Evolutionary conservation across 2,329 filamentous ascomycete species (phyloP).

Genomic region (Cephalotrichum gorgonifer): DNA sequence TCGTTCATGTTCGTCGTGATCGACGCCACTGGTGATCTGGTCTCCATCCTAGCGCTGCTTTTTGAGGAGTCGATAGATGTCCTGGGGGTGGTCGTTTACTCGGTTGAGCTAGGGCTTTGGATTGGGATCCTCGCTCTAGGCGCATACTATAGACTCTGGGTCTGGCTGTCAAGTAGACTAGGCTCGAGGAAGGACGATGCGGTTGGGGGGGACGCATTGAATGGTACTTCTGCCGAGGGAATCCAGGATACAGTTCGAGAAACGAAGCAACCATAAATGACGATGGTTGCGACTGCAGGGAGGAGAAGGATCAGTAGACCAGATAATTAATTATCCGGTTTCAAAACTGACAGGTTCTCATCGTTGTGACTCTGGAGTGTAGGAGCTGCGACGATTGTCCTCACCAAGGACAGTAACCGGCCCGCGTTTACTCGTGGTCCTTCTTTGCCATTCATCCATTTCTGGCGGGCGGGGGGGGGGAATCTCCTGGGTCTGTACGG

Average conservation of each 20-base stretch:
- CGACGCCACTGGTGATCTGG: slow-evolving; percentile 2
- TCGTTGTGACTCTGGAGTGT: too few relatives aligned
- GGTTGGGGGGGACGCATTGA: neutral
- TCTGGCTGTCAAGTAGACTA: neutral
- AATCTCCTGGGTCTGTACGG: too few relatives aligned
- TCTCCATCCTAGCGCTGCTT: neutral
- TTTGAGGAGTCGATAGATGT: slow-evolving; percentile 1
- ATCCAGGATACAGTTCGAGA: neutral
- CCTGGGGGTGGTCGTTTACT: neutral
- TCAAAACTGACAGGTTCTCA: too few relatives aligned
- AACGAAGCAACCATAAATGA: neutral
- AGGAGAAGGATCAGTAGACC: too few relatives aligned
- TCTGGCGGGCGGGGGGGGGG: too few relatives aligned
- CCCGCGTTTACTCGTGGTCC: too few relatives aligned
- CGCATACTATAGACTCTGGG: neutral
- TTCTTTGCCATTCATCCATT: too few relatives aligned
- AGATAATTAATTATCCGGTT: too few relatives aligned
- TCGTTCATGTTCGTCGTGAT: slow-evolving; percentile 2
- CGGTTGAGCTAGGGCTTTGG: slow-evolving; percentile 2
- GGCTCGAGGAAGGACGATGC: neutral
- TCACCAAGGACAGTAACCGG: too few relatives aligned
- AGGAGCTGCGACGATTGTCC: too few relatives aligned
- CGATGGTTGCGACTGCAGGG: neutral
- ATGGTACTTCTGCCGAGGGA: neutral
- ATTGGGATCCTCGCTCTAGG: slow-evolving; percentile 2